A percentile compares a stretch with the other conserved stretches of the same genome.
Evolutionary conservation across 768 basidiomycete species (phyloP).

Genomic region (Harrya chromipes): DNA sequence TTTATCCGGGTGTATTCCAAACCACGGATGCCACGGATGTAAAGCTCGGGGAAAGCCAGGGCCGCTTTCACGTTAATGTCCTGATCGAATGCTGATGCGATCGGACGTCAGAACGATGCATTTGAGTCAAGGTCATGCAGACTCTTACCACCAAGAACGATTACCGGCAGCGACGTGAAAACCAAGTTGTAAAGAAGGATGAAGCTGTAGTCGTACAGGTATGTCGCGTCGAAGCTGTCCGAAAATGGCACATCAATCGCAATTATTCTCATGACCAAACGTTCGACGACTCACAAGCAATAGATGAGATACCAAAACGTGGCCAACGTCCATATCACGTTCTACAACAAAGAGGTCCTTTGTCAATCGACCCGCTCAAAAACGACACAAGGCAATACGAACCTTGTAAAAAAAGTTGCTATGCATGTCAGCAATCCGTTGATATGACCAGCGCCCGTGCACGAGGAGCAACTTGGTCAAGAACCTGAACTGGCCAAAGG

Average conservation of each 20-base stretch:
- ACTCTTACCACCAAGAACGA: slow-evolving; percentile 75
- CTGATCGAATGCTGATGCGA: slow-evolving; percentile 75
- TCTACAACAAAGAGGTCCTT: slow-evolving; percentile 39
- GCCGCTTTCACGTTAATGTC: slow-evolving; percentile 89
- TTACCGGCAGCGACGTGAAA: slow-evolving; percentile 93
- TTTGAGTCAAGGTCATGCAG: not conserved
- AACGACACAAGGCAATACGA: slow-evolving; percentile 14
- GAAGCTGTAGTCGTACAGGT: slow-evolving; percentile 93
- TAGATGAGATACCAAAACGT: slow-evolving; percentile 94
- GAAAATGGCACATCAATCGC: slow-evolving; percentile 14
- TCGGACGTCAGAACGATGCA: slow-evolving; percentile 5
- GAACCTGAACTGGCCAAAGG: slow-evolving; percentile 96
- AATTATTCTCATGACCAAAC: not conserved
- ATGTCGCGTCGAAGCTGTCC: slow-evolving; percentile 86
- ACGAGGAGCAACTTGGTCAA: slow-evolving; percentile 88
- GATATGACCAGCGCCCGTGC: slow-evolving; percentile 97
- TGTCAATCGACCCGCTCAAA: not conserved
- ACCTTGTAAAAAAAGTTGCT: slow-evolving; percentile 99
- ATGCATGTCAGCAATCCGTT: slow-evolving; percentile 94
- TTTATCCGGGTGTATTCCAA: slow-evolving; percentile 88
- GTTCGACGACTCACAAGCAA: slow-evolving; percentile 57
- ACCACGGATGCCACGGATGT: slow-evolving; percentile 89
- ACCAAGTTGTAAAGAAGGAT: slow-evolving; percentile 87
- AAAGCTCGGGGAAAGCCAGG: slow-evolving; percentile 92
- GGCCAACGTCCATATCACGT: slow-evolving; percentile 89